A percentile compares a stretch with the other conserved stretches of the same genome.
Conservation (phyloP, 306 rosid genomes). For the Prunus salicina region DNA sequence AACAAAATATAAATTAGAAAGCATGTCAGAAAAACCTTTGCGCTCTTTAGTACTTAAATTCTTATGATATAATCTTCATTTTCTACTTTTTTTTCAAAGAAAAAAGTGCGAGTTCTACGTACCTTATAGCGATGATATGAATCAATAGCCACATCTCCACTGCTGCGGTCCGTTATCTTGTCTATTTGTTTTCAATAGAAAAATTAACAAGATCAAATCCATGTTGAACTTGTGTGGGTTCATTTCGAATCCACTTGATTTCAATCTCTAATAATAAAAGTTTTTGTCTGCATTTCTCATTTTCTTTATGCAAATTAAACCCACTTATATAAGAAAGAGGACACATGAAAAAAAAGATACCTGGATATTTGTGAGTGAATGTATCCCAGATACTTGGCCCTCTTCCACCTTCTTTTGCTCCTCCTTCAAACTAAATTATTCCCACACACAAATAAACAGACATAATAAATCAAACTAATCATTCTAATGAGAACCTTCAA, state of each 20-base stretch:
- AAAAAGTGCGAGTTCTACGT: neutral
- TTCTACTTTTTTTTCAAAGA: neutral
- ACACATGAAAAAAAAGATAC: slow-evolving; percentile 10
- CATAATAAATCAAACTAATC: neutral
- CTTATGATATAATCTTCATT: neutral
- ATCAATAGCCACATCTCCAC: slow-evolving; percentile 49
- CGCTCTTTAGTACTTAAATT: neutral
- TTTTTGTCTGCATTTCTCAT: too few species aligned
- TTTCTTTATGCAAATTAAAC: too few species aligned
- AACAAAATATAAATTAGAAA: neutral
- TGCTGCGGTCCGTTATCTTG: slow-evolving; percentile 48
- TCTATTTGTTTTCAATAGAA: slow-evolving; percentile 13
- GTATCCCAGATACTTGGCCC: slow-evolving; percentile 61
- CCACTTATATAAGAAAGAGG: neutral
- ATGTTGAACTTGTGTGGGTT: too few species aligned
- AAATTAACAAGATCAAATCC: too few species aligned
- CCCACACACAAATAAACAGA: neutral
- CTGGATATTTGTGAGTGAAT: slow-evolving; percentile 36
- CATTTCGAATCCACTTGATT: too few species aligned
- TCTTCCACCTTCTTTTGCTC: slow-evolving; percentile 39
- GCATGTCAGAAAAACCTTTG: too few species aligned
- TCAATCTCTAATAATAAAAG: too few species aligned
- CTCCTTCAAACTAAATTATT: slow-evolving; percentile 45
- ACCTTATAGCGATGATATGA: slow-evolving; percentile 69
- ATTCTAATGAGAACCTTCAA: neutral